Conservation (phyloP, 306 rosid genomes). For the Mucuna pruriens region DNA sequence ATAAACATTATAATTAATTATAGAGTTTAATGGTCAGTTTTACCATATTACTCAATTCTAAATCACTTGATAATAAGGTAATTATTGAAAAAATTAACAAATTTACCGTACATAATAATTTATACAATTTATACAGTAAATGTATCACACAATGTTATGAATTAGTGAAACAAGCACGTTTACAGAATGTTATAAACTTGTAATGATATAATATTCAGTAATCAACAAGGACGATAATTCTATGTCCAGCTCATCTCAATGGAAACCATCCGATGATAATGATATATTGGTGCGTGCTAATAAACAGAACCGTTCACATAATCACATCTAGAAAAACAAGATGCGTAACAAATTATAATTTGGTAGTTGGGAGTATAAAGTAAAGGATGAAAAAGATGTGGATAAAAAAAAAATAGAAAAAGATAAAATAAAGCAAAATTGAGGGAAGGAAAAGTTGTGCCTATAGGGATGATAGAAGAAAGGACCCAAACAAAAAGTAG, state of each 20-base stretch:
- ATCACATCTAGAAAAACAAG: constrained; percentile 8
- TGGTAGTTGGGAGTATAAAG: not conserved
- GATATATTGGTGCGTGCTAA: constrained; percentile 19
- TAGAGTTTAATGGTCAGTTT: no score
- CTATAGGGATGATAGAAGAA: constrained; percentile 20
- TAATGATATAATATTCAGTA: constrained; percentile 11
- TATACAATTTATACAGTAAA: no score
- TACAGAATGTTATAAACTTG: not conserved
- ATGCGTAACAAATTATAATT: not conserved
- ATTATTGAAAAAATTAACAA: no score
- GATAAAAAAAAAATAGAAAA: not conserved
- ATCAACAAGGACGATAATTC: constrained; percentile 9
- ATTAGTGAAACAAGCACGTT: not conserved
- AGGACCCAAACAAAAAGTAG: constrained; percentile 38
- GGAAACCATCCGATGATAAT: constrained; percentile 23
- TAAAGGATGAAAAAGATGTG: not conserved
- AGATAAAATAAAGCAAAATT: not conserved
- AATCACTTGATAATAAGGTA: no score
- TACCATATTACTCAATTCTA: no score
- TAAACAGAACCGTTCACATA: constrained; percentile 31
- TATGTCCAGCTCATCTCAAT: not conserved
- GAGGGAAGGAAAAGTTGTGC: not conserved
- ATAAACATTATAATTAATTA: not conserved
- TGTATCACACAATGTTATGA: no score
- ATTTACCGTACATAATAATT: no score